Evolutionary conservation across 768 basidiomycete species (phyloP), one percentile per base, ranked within the genome.

Genomic region (Termitomyces sp.): DNA sequence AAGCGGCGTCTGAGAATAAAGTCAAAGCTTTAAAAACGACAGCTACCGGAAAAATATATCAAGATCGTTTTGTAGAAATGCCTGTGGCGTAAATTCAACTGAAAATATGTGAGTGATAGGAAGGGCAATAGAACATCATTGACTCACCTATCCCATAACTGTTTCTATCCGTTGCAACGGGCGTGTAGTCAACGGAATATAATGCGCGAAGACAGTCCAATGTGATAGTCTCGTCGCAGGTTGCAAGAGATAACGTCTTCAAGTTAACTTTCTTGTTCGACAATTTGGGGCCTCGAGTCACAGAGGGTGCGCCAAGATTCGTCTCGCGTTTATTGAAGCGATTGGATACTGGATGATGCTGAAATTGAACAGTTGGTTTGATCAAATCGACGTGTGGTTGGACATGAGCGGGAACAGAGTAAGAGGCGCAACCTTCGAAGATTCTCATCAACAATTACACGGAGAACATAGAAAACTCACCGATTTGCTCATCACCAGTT

Each of bases 361-460:
- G 71, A 59, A 78, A 76, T 50, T 76, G 73, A 11, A 77, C 68
- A 6, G 76, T 71, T 3, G 76, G 76, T n/a, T 71, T 72, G 52
- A 77, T 69, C 27, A 77, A 57, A 45, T 74, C 78, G 46, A 81
- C 64, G 44, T 79, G 76, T 10, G 68, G 65, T 20, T 61, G 60
- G 39, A 80, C 55, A 52, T 76, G 70, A 13, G 63, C 69, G 20
- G 76, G 76, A 36, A 77, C 66, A 20, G 71, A 69, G 54, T 77
- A 77, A 39, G 54, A 65, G 16, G 72, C 65, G 51, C 74, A 75
- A n/a, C 72, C 75, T 78, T 32, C 3, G 35, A 47, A 12, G 45
- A 3, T 1, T 51, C 13, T 38, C 5, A 44, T 47, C 0, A 55
- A 16, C 10, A 16, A 36, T 46, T 13, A 32, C n/a, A 29, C 43